phyloP scores from a whole-genome alignment of 2,329 filamentous ascomycete species.

The Orbilia javanica region DNA sequence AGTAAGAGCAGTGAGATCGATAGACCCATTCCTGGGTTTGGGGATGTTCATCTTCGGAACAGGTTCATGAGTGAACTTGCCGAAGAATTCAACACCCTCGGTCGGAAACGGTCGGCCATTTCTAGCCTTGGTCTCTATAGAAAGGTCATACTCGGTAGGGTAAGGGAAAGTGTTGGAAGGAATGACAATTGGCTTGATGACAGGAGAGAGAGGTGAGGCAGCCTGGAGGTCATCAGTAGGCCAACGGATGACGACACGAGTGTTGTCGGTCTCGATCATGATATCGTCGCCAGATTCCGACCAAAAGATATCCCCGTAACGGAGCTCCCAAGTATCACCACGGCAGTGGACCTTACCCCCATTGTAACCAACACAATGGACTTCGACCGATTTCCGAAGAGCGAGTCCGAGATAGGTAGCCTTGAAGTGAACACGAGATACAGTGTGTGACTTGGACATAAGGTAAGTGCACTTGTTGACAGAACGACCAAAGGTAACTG shows the following conservation, averaged over 20 bases:
- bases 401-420: conserved; percentile 81
- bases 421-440: conserved; percentile 93
- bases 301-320: conserved; percentile 88
- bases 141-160: conserved; percentile 33
- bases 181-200: conserved; percentile 34
- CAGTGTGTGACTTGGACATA: conserved; percentile 88
- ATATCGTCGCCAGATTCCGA: conserved; percentile 90
- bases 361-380: conserved; percentile 95
- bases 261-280: conserved; percentile 94
- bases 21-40: conserved; percentile 24
- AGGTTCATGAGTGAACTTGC: conserved; percentile 23
- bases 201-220: conserved; percentile 33
- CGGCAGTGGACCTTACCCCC: conserved; percentile 92
- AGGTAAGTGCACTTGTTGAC: conserved; percentile 97
- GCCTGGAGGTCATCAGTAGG: conserved; percentile 68
- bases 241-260: conserved; percentile 90
- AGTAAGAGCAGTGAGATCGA: conserved; percentile 9
- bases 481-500: conserved; percentile 88
- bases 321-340: conserved; percentile 84
- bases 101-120: conserved; percentile 37
- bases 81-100: conserved; percentile 46
- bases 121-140: conserved; percentile 23
- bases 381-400: conserved; percentile 81
- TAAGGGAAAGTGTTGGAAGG: conserved; percentile 31
- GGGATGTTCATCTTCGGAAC: conserved; percentile 29